A percentile compares a stretch with the other conserved stretches of the same genome.
These are phyloP conservation scores for Glycine tomentella DNA, from an alignment of 306 rosid genomes.

Conservation along the genomic window DNA sequence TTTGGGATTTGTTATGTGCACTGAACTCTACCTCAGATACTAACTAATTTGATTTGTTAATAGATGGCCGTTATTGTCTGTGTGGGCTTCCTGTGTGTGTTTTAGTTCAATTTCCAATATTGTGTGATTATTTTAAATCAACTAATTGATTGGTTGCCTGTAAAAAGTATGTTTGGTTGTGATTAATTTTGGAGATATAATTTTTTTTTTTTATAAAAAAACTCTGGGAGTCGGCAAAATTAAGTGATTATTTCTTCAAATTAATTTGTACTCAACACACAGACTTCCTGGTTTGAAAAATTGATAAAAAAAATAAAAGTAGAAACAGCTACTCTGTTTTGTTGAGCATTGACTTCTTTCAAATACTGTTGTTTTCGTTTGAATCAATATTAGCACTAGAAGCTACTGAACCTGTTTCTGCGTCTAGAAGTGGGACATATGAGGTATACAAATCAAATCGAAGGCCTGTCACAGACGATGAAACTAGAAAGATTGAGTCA, in stretches of 20 bases:
- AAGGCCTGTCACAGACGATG: slow-evolving; percentile 64
- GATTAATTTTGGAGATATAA: neutral
- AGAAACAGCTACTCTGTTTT: neutral
- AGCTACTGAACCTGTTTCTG: slow-evolving; percentile 44
- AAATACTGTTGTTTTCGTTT: slow-evolving; percentile 14
- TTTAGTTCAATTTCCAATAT: neutral
- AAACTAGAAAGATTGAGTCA: slow-evolving; percentile 32
- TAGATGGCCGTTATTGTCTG: neutral
- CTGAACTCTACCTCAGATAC: neutral
- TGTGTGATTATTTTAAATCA: neutral
- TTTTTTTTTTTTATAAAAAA: neutral
- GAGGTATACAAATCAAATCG: slow-evolving; percentile 59
- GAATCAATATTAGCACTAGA: slow-evolving; percentile 5
- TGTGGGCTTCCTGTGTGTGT: neutral
- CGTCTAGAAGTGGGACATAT: slow-evolving; percentile 19
- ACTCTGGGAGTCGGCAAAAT: neutral
- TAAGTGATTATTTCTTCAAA: neutral
- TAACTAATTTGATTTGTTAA: slow-evolving; percentile 5
- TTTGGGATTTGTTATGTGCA: neutral
- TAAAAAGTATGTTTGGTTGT: neutral
- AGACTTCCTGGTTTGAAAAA: neutral
- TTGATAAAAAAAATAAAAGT: neutral
- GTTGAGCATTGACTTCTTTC: slow-evolving; percentile 1
- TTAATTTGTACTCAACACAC: slow-evolving; percentile 8
- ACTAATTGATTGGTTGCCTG: neutral